Evolutionary conservation across 257 asterid genomes (phyloP).

Genomic region (Lycium barbarum): DNA sequence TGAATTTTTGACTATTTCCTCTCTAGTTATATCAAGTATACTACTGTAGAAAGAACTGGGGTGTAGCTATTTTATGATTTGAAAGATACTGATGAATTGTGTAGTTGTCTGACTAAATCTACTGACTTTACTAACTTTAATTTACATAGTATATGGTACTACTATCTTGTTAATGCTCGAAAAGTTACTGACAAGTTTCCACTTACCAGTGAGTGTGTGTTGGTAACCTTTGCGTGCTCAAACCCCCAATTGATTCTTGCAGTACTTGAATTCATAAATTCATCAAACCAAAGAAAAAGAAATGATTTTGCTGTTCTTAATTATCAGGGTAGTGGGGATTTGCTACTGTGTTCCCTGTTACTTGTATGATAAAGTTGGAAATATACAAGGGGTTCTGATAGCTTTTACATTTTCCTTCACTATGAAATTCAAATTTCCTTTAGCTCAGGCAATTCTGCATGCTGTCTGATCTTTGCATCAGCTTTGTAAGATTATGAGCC

Average conservation of each 20-base stretch:
- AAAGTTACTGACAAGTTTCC: constrained; percentile 14
- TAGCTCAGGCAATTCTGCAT: neutral
- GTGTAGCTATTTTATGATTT: neutral
- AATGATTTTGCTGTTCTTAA: neutral
- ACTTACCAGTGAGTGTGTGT: constrained; percentile 14
- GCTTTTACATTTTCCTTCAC: neutral
- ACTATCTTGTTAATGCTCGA: constrained; percentile 9
- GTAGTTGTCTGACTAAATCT: neutral
- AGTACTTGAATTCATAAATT: neutral
- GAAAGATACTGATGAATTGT: neutral
- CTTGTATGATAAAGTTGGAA: neutral
- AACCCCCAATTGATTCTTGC: neutral
- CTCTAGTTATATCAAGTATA: neutral
- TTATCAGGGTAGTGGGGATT: neutral
- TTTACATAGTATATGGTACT: neutral
- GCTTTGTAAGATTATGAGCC: neutral
- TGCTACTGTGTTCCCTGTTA: neutral
- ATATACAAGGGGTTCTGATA: neutral
- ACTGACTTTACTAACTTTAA: constrained; percentile 4
- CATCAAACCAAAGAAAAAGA: neutral
- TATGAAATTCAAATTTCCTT: neutral
- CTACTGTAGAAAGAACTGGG: neutral
- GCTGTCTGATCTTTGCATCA: neutral
- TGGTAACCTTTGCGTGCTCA: constrained; percentile 9
- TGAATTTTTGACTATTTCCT: neutral